These are phyloP conservation scores for Tillandsia leiboldiana DNA, from an alignment of 176 grass and related monocot genomes.

Conservation along the genomic window DNA sequence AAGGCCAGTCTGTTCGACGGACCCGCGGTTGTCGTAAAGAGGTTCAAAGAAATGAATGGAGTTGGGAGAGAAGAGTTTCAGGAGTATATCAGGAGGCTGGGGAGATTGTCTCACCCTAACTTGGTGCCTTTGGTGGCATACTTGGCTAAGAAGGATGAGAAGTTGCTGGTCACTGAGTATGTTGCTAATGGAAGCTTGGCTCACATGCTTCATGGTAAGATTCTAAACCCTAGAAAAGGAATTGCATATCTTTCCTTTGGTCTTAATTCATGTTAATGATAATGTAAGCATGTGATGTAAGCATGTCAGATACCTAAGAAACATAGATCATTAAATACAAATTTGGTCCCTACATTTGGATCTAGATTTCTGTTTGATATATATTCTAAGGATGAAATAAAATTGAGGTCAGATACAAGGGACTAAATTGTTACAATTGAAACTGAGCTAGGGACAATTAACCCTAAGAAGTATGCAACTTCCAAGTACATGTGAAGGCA, in stretches of 20 bases:
- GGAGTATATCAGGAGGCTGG: constrained; percentile 80
- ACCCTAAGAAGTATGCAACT: too few relatives aligned
- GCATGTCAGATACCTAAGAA: too few relatives aligned
- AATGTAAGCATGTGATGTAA: too few relatives aligned
- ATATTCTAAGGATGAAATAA: too few relatives aligned
- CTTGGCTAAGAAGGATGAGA: constrained; percentile 88
- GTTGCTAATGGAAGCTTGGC: constrained; percentile 67
- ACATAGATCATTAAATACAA: too few relatives aligned
- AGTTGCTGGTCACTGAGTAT: constrained; percentile 63
- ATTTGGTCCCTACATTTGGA: too few relatives aligned
- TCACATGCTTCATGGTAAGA: constrained; percentile 50
- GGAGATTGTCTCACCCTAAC: constrained; percentile 60
- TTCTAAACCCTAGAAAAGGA: too few relatives aligned
- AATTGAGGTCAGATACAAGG: too few relatives aligned
- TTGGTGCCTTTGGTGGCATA: constrained; percentile 77
- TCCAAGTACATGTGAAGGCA: too few relatives aligned
- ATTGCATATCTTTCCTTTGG: neutral
- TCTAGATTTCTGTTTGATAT: too few relatives aligned
- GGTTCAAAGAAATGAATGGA: constrained; percentile 68
- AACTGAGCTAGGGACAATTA: too few relatives aligned
- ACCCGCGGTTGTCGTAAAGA: constrained; percentile 66
- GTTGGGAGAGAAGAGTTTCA: constrained; percentile 49
- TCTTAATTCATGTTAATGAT: neutral
- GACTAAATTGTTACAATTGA: too few relatives aligned
- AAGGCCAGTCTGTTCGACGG: constrained; percentile 51